Conservation (phyloP, 2,329 filamentous ascomycete species). For the Claviceps lovelessii region DNA sequence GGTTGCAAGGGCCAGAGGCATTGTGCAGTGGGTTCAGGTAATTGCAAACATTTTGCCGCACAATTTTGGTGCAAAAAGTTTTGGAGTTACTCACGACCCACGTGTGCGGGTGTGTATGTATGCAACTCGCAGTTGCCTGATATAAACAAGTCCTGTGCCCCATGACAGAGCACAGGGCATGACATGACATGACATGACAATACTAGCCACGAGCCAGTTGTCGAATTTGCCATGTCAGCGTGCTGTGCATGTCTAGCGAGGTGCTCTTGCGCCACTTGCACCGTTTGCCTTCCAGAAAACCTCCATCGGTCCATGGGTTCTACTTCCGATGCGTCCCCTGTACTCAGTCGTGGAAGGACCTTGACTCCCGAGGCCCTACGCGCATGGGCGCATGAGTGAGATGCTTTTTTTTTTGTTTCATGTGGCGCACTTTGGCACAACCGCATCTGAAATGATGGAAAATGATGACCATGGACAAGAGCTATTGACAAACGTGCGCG, state of each 20-base stretch:
- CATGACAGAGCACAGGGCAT: not conserved
- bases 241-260: not conserved
- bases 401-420: not conserved
- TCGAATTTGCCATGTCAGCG: not conserved
- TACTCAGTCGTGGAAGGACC: not conserved
- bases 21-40: not conserved
- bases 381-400: not conserved
- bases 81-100: too few relatives aligned
- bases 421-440: not conserved
- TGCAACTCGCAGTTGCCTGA: not conserved
- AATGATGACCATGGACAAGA: not conserved
- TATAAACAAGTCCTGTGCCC: not conserved
- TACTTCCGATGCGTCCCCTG: not conserved
- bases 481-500: not conserved
- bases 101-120: not conserved
- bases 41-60: too few relatives aligned
- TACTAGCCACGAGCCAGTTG: not conserved
- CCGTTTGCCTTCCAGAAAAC: not conserved
- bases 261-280: not conserved
- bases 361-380: not conserved
- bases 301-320: not conserved
- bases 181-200: not conserved
- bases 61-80: too few relatives aligned
- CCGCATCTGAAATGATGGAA: not conserved
- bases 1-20: constrained; percentile 1